A percentile compares a stretch with the other conserved stretches of the same genome.
Conservation (phyloP, 257 asterid genomes). For the Petrea volubilis region DNA sequence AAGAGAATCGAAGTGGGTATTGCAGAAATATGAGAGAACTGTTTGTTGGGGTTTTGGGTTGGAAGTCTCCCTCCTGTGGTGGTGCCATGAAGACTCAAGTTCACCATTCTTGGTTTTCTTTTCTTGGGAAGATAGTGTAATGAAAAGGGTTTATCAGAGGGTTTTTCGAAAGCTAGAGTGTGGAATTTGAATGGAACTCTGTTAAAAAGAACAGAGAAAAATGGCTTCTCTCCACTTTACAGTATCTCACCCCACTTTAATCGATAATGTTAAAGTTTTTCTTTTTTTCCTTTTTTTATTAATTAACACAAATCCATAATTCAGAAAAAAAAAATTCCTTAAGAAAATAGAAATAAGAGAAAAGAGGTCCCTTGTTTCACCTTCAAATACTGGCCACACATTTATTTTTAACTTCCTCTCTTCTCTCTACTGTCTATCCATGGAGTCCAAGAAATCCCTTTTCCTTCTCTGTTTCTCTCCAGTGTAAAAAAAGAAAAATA, state of each 20-base stretch:
- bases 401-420: background rate
- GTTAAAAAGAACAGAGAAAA: background rate
- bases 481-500: background rate
- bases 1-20: no score
- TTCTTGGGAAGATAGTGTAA: background rate
- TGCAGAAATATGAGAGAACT: slow-evolving; percentile 30
- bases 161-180: background rate
- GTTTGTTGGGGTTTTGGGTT: slow-evolving; percentile 46
- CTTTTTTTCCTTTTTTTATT: no score
- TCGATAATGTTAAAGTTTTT: no score
- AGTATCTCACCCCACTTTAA: no score
- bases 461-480: background rate
- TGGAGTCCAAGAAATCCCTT: slow-evolving; percentile 20
- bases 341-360: background rate
- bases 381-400: slow-evolving; percentile 24
- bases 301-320: no score
- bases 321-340: background rate
- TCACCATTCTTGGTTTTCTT: slow-evolving; percentile 31
- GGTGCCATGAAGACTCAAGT: slow-evolving; percentile 43
- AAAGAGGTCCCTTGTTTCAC: background rate
- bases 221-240: no score
- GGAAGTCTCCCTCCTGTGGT: slow-evolving; percentile 31
- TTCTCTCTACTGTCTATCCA: slow-evolving; percentile 21
- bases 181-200: background rate
- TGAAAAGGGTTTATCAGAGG: slow-evolving; percentile 34